These are phyloP conservation scores for Beverwykella pulmonaria DNA, from an alignment of 495 filamentous ascomycete genomes.

Conservation along the genomic window DNA sequence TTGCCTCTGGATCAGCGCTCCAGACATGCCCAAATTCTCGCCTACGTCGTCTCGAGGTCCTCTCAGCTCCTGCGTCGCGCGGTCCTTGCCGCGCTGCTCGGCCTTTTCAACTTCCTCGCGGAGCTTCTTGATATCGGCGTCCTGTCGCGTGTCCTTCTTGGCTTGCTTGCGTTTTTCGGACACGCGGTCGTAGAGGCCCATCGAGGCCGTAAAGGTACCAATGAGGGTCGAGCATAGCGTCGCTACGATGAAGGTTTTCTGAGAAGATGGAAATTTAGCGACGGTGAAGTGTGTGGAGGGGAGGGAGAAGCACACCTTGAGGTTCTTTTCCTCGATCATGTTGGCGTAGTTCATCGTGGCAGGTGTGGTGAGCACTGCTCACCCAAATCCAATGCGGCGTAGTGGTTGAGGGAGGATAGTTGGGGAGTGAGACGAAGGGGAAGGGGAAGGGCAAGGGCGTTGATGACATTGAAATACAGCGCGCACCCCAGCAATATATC, in stretches of 20 bases:
- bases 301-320: constrained; percentile 35
- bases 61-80: constrained; percentile 3
- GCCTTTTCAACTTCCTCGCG: constrained; percentile 45
- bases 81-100: constrained; percentile 17
- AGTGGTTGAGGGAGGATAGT: background rate
- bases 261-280: background rate
- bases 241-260: constrained; percentile 47
- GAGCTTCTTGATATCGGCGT: constrained; percentile 51
- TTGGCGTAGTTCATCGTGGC: constrained; percentile 39
- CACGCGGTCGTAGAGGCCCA: constrained; percentile 40
- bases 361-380: background rate
- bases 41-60: constrained; percentile 24
- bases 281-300: background rate
- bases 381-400: background rate
- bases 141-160: constrained; percentile 38
- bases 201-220: constrained; percentile 42
- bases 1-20: constrained; percentile 38
- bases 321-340: constrained; percentile 45
- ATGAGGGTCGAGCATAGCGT: constrained; percentile 43
- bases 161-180: constrained; percentile 34
- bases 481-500: background rate
- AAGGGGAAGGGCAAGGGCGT: background rate
- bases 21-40: constrained; percentile 26
- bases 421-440: background rate
- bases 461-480: background rate